Conservation (phyloP, 805 yeast genomes). For the Candida arabinofermentans region DNA sequence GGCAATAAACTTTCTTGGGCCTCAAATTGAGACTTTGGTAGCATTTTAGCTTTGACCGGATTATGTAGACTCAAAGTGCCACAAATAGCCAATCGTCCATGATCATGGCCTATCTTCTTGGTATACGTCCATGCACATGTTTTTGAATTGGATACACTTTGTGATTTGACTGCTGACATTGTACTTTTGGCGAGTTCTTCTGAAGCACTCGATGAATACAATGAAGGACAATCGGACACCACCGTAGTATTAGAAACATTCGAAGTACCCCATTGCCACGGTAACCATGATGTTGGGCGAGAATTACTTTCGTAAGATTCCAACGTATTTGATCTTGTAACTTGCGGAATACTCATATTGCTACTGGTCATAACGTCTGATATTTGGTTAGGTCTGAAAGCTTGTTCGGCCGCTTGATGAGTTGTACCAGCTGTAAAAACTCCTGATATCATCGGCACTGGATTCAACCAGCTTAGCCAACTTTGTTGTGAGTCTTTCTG, state of each 20-base stretch:
- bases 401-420: not conserved
- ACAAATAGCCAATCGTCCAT: slow-evolving; percentile 26
- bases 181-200: slow-evolving; percentile 24
- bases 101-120: slow-evolving; percentile 3
- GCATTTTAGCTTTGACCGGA: slow-evolving; percentile 22
- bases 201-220: slow-evolving; percentile 15
- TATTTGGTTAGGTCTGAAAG: slow-evolving; percentile 7
- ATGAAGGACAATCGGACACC: slow-evolving; percentile 7
- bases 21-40: slow-evolving; percentile 30
- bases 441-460: not conserved
- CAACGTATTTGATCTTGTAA: slow-evolving; percentile 1
- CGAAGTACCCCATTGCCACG: slow-evolving; percentile 17
- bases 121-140: slow-evolving; percentile 30
- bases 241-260: not conserved
- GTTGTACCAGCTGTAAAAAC: not conserved
- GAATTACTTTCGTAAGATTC: not conserved
- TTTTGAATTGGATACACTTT: slow-evolving; percentile 15
- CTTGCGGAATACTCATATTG: not conserved
- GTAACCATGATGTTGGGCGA: slow-evolving; percentile 10
- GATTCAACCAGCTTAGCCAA: slow-evolving; percentile 1
- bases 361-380: slow-evolving; percentile 8
- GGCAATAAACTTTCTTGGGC: slow-evolving; percentile 19
- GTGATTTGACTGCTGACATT: slow-evolving; percentile 18
- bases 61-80: slow-evolving; percentile 27
- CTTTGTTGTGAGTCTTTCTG: not conserved